These are phyloP conservation scores for Oehlia diaphana DNA, from an alignment of 192 early-diverging fungal species.

Conservation along the genomic window DNA sequence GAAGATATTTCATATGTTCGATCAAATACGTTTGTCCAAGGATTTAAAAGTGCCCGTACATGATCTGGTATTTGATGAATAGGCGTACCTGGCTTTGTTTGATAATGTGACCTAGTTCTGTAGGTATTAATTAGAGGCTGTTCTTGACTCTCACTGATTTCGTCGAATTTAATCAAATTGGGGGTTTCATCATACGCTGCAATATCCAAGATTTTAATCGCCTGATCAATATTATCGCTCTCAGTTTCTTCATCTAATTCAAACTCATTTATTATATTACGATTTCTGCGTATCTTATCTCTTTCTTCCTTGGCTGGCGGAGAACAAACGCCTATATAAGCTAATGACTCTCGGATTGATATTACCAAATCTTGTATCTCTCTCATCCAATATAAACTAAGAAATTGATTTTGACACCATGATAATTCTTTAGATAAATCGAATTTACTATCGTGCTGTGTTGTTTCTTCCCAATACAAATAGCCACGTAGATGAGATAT, in stretches of 20 bases:
- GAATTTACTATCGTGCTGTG: conserved; percentile 13
- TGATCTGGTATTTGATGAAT: conserved; percentile 1
- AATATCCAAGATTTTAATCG: background rate
- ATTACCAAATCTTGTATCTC: conserved; percentile 35
- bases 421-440: conserved; percentile 21
- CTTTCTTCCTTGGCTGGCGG: conserved; percentile 27
- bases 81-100: background rate
- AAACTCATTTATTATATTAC: background rate
- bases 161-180: background rate
- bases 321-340: conserved; percentile 22
- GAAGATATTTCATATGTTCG: conserved; percentile 22
- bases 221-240: background rate
- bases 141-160: background rate
- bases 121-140: background rate
- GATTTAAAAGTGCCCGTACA: conserved; percentile 3
- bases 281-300: conserved; percentile 31
- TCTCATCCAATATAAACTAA: conserved; percentile 38
- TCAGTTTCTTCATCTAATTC: background rate
- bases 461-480: conserved; percentile 35
- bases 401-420: conserved; percentile 35
- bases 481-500: conserved; percentile 36
- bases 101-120: background rate
- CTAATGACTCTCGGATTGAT: conserved; percentile 28
- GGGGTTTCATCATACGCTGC: background rate
- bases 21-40: conserved; percentile 33